Evolutionary conservation across 2,329 filamentous ascomycete genomes (phyloP).

Genomic region (Parafenestella ontariensis): DNA sequence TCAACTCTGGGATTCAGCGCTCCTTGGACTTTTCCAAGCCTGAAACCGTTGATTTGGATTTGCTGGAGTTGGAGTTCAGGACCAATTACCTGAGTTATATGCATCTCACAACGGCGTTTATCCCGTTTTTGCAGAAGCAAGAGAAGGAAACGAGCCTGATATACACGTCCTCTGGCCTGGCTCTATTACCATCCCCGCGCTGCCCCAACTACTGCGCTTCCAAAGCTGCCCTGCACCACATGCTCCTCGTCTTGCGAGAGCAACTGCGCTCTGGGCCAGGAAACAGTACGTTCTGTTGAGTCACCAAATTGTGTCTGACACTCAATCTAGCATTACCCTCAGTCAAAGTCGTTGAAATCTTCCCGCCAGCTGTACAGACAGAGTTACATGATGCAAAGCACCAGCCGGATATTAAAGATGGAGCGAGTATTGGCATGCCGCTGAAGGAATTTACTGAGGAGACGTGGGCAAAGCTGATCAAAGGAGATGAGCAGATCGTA

Average conservation of each 20-base stretch:
- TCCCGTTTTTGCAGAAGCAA: constrained; percentile 58
- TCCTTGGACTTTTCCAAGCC: constrained; percentile 59
- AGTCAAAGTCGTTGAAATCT: neutral
- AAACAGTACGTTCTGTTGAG: constrained; percentile 62
- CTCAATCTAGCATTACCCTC: neutral
- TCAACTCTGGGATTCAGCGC: constrained; percentile 63
- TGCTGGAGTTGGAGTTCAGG: constrained; percentile 55
- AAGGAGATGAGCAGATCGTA: constrained; percentile 60
- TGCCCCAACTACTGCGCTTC: constrained; percentile 62
- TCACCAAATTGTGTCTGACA: constrained; percentile 56
- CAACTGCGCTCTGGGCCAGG: constrained; percentile 56
- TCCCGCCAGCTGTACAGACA: constrained; percentile 36
- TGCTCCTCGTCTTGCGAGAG: constrained; percentile 59
- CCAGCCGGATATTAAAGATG: constrained; percentile 61
- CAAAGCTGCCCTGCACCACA: constrained; percentile 64
- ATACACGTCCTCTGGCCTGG: constrained; percentile 60
- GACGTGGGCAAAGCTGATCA: constrained; percentile 55
- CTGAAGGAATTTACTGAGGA: constrained; percentile 60
- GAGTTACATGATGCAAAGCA: constrained; percentile 64
- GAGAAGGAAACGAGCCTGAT: constrained; percentile 52
- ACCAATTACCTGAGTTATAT: constrained; percentile 61
- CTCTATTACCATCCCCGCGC: constrained; percentile 56
- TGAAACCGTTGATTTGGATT: constrained; percentile 54
- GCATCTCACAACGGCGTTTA: constrained; percentile 58
- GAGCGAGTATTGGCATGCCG: constrained; percentile 61